Base-by-base conservation (phyloP, 2,329 filamentous ascomycete species). In the Alternaria infectoria region DNA sequence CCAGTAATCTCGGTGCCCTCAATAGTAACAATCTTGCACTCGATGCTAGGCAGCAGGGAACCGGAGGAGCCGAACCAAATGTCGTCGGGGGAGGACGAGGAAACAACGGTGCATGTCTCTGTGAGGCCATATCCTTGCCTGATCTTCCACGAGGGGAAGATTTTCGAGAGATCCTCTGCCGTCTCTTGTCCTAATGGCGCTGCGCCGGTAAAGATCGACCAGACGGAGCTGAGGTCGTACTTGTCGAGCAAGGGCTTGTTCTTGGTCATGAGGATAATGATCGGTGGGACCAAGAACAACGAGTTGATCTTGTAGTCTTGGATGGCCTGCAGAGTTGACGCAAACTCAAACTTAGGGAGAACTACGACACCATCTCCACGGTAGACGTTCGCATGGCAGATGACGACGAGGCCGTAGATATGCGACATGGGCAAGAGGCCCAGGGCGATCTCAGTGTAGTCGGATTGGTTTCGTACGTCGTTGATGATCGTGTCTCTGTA, bases 381-480 rank as follows among this genome's bases (percentile, higher is more conserved):
- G 74, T 89, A 95, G 3, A 88, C 82, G 25, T 85, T 85, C 2
- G 83, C 80, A 76, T 92, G 89, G 45, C 87, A 88, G 62, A 93
- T 87, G 15, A 93, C 87, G 6, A 93, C 87, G 36, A 96, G 82
- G 5, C 88, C 88, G 77, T 95, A 96, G 67, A 96, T 96, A 73
- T 96, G 93, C 68, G 90, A 93, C 74, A 93, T 88, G 1, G 92
- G 92, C 0, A 95, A 82, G n/a, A 95, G 83, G 6, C 91, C 92
- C 0, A 94, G 85, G 2, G 78, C 81, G 19, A 86, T 83, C 55
- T 89, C 87, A 0, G 80, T 85, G 67, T 85, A 81, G 61, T 80
- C 73, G 4, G 79, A 77, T 40, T 82, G 80, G 23, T 76, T 79
- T 59, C 57, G 81, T 13, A 72, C 40, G 23, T 74, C 71, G 0